A percentile compares a stretch with the other conserved stretches of the same genome.
These are phyloP conservation scores for Sarocladium oryzae DNA, from an alignment of 2,329 filamentous ascomycete genomes.

Conservation along the genomic window DNA sequence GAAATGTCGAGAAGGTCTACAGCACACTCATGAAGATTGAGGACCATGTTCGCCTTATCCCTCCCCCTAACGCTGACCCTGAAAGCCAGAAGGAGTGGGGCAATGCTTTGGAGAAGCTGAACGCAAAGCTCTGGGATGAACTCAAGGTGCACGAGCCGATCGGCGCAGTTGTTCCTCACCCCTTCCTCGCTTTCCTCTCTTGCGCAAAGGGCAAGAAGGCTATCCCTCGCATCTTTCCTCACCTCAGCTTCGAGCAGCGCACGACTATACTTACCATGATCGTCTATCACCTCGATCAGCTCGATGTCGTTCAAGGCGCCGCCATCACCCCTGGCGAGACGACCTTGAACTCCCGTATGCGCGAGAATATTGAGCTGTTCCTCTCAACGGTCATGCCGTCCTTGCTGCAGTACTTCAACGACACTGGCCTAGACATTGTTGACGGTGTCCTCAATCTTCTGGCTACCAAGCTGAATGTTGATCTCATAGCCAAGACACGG, in stretches of 20 bases:
- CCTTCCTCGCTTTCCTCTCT: constrained; percentile 92
- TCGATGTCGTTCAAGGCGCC: constrained; percentile 81
- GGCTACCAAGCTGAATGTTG: constrained; percentile 75
- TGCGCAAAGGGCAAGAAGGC: constrained; percentile 95
- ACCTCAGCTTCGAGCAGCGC: constrained; percentile 86
- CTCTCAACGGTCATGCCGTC: constrained; percentile 82
- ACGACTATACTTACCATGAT: constrained; percentile 96
- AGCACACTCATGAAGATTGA: constrained; percentile 86
- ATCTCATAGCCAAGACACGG: constrained; percentile 76
- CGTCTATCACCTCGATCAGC: constrained; percentile 81
- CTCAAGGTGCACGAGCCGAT: constrained; percentile 94
- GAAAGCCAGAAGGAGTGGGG: constrained; percentile 72
- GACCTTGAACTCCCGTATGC: constrained; percentile 63
- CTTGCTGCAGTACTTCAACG: constrained; percentile 82
- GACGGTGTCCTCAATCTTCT: constrained; percentile 84
- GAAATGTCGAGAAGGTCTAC: constrained; percentile 86
- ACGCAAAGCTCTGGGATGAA: constrained; percentile 73
- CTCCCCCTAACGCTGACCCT: constrained; percentile 46
- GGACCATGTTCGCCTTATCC: constrained; percentile 80
- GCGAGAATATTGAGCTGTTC: constrained; percentile 91
- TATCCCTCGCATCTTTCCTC: constrained; percentile 88
- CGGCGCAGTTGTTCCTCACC: constrained; percentile 68
- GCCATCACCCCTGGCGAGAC: constrained; percentile 63
- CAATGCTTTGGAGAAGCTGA: constrained; percentile 55
- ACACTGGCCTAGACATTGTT: constrained; percentile 85